Base-by-base conservation (phyloP, 2,329 filamentous ascomycete genomes). In the Apiospora pterosperma region DNA sequence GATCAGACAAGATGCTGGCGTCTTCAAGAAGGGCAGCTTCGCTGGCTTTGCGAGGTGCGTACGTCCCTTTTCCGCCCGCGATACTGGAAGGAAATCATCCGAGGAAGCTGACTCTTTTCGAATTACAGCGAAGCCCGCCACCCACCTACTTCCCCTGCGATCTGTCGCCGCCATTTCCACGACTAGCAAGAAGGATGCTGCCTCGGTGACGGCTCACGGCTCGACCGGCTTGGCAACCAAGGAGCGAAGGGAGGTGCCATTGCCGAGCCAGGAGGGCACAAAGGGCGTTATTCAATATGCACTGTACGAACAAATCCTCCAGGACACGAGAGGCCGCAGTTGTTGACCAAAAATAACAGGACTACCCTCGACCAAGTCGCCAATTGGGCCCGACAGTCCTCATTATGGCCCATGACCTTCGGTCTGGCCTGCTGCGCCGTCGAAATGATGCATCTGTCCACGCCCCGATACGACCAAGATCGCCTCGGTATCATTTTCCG, bases 381-480 rank as follows among this genome's bases (percentile, higher is more conserved):
- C 78, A 95, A 94, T 82, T 96, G 92, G 92, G 90, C 88, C 41
- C 89, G 92, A 61, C 91, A 96, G 80, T 88, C 89, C 63, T 96
- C 92, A 19, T 83, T 96, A 62, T 96, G 92, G 92, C 92, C 92
- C 70, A 90, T 96, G 85, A 93, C 91, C 61, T 96, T 96, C 76
- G 92, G 90, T 62, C 90, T 96, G 60, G 92, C 92, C 74, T 96
- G 92, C 85, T 96, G 92, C 79, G 92, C 91, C 78, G 81, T 96
- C 75, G 92, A 96, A 77, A 96, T 96, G 92, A 96, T 96, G 92
- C 91, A 94, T 77, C 84, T 93, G 23, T 96, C 92, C 36, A 93
- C 92, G 67, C 92, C 92, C 16, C 90, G 92, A 39, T 96, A 96
- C 86, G 92, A 96, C 74, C 92, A 96, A 76, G 92, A 96, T 80